Conservation (phyloP, 2,329 filamentous ascomycete genomes). For the Corynespora cassiicola region DNA sequence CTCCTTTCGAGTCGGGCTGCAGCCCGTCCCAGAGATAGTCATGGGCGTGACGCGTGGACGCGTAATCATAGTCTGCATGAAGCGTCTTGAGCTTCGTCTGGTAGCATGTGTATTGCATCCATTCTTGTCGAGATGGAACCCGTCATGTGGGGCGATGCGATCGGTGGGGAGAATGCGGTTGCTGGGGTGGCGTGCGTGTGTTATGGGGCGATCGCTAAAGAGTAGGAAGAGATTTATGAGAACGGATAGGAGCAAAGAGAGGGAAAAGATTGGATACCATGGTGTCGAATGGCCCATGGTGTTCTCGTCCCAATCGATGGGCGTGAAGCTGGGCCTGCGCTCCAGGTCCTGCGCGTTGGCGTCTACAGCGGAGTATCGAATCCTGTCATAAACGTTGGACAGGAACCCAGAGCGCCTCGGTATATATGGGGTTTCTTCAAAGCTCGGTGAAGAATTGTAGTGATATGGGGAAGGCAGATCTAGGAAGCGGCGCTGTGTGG, state of each 20-base stretch:
- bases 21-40: conserved; percentile 11
- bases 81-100: conserved; percentile 8
- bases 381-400: background rate
- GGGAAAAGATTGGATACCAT: conserved; percentile 10
- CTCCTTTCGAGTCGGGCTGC: conserved; percentile 7
- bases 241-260: conserved; percentile 14
- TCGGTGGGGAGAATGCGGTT: background rate
- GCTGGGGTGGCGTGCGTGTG: background rate
- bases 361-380: background rate
- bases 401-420: background rate
- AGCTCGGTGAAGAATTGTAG: conserved; percentile 11
- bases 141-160: conserved; percentile 7
- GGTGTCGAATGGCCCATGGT: conserved; percentile 1
- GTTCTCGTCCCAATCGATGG: conserved; percentile 3
- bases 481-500: conserved; percentile 6
- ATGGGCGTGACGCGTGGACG: conserved; percentile 2
- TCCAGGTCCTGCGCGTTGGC: background rate
- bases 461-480: conserved; percentile 17
- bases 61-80: conserved; percentile 6
- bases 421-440: background rate
- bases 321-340: conserved; percentile 1
- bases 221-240: conserved; percentile 20
- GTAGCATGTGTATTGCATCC: conserved; percentile 19
- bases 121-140: conserved; percentile 9
- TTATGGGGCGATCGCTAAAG: conserved; percentile 7